Conservation (phyloP, 257 asterid species). For the Forsythia viridissima region DNA sequence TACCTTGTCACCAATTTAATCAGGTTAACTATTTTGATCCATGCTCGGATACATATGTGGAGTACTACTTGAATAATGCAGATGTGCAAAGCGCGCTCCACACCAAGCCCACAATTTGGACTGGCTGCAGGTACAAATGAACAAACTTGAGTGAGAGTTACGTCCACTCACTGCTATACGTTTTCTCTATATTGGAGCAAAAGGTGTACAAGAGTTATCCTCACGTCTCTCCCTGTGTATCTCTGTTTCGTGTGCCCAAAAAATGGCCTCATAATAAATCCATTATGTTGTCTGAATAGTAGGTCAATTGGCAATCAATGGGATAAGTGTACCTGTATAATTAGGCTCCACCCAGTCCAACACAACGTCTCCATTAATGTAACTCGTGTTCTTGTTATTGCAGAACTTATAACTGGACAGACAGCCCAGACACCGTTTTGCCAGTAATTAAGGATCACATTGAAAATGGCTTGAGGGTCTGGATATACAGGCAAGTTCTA, state of each 20-base stretch:
- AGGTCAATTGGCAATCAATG: too few species aligned
- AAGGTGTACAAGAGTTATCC: background rate
- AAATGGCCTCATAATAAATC: too few species aligned
- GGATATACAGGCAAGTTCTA: slow-evolving; percentile 33
- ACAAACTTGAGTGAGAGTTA: too few species aligned
- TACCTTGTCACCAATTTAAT: background rate
- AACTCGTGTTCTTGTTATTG: background rate
- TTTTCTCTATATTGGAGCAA: background rate
- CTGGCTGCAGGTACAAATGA: slow-evolving; percentile 1
- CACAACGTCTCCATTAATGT: too few species aligned
- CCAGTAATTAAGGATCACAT: slow-evolving; percentile 34
- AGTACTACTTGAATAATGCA: slow-evolving; percentile 30
- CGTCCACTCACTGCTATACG: background rate
- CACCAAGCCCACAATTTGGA: slow-evolving; percentile 33
- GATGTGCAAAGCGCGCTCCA: slow-evolving; percentile 36
- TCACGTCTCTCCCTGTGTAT: too few species aligned
- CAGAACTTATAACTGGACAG: slow-evolving; percentile 22
- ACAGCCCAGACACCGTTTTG: slow-evolving; percentile 24
- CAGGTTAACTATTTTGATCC: slow-evolving; percentile 30
- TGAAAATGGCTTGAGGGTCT: slow-evolving; percentile 31
- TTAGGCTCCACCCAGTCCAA: too few species aligned
- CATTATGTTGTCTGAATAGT: too few species aligned
- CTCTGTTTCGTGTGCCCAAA: too few species aligned
- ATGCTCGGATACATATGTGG: slow-evolving; percentile 30
- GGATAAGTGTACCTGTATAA: too few species aligned